A percentile compares a stretch with the other conserved stretches of the same genome.
Evolutionary conservation across 306 rosid species (phyloP).

Genomic region (Pyrus communis): DNA sequence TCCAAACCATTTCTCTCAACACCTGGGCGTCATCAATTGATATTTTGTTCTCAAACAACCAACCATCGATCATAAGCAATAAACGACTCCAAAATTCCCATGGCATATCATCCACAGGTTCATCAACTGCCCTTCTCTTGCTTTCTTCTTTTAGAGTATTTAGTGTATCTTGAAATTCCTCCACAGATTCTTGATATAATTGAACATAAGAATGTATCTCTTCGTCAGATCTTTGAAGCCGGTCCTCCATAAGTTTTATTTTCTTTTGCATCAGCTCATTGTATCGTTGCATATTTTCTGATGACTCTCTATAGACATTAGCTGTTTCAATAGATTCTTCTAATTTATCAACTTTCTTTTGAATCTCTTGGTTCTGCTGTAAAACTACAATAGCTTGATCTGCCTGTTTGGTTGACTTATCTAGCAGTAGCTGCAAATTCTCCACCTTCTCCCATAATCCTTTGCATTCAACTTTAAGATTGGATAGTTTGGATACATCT

Average conservation of each 20-base stretch:
- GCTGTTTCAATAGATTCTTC: slow-evolving; percentile 78
- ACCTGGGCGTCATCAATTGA: slow-evolving; percentile 49
- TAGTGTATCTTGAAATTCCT: slow-evolving; percentile 74
- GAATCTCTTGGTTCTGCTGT: slow-evolving; percentile 86
- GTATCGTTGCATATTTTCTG: slow-evolving; percentile 61
- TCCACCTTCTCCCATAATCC: slow-evolving; percentile 58
- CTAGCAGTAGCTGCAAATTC: slow-evolving; percentile 57
- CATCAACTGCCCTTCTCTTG: slow-evolving; percentile 53
- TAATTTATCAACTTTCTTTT: slow-evolving; percentile 58
- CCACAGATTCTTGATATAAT: slow-evolving; percentile 77
- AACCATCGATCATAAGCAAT: slow-evolving; percentile 85
- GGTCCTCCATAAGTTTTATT: slow-evolving; percentile 64
- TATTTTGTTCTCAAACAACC: slow-evolving; percentile 80
- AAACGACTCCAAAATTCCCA: slow-evolving; percentile 88
- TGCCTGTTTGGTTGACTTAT: slow-evolving; percentile 66
- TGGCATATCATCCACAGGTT: slow-evolving; percentile 84
- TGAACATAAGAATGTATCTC: slow-evolving; percentile 70
- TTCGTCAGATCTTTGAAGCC: slow-evolving; percentile 74
- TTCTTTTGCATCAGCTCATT: slow-evolving; percentile 72
- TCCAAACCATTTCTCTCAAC: slow-evolving; percentile 84
- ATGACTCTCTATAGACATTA: slow-evolving; percentile 51
- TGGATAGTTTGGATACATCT: slow-evolving; percentile 54
- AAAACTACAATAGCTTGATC: slow-evolving; percentile 58
- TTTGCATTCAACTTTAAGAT: slow-evolving; percentile 54
- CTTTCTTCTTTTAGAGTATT: slow-evolving; percentile 62